Conservation (phyloP, 371 early-diverging fungal species). For the Mortierella sp. region DNA sequence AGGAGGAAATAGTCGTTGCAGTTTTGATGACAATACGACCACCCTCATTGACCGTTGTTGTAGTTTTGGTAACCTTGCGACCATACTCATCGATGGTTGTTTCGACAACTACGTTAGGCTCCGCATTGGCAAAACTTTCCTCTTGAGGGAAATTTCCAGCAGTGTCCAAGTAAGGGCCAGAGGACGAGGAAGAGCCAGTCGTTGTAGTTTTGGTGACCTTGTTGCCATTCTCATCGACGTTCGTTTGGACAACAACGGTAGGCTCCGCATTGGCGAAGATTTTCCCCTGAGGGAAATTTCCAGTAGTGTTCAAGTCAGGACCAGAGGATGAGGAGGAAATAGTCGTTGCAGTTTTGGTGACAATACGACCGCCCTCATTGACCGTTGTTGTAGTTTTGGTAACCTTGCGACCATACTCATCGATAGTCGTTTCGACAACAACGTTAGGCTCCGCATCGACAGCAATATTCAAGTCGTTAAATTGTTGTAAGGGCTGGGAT, state of each 20-base stretch:
- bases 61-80: slow-evolving; percentile 55
- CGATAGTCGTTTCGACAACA: slow-evolving; percentile 36
- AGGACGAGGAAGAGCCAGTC: background rate
- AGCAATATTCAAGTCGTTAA: slow-evolving; percentile 19
- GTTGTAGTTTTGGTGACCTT: slow-evolving; percentile 8
- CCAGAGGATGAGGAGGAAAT: slow-evolving; percentile 35
- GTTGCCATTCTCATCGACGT: background rate
- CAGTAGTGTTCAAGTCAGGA: no score
- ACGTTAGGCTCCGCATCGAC: slow-evolving; percentile 41
- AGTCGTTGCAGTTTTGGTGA: slow-evolving; percentile 52
- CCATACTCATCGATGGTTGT: slow-evolving; percentile 36
- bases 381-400: slow-evolving; percentile 47
- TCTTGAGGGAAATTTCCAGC: background rate
- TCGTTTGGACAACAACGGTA: background rate
- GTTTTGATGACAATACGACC: no score
- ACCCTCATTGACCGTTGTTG: no score
- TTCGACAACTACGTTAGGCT: slow-evolving; percentile 47
- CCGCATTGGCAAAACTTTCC: slow-evolving; percentile 26
- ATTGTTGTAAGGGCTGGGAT: slow-evolving; percentile 18
- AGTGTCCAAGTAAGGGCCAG: background rate
- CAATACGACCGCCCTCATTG: slow-evolving; percentile 46
- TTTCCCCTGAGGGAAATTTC: no score
- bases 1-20: slow-evolving; percentile 42
- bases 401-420: slow-evolving; percentile 49
- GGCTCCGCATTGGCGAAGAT: background rate